Base-by-base conservation (phyloP, 139 green algal species). In the Micractinium conductrix region DNA sequence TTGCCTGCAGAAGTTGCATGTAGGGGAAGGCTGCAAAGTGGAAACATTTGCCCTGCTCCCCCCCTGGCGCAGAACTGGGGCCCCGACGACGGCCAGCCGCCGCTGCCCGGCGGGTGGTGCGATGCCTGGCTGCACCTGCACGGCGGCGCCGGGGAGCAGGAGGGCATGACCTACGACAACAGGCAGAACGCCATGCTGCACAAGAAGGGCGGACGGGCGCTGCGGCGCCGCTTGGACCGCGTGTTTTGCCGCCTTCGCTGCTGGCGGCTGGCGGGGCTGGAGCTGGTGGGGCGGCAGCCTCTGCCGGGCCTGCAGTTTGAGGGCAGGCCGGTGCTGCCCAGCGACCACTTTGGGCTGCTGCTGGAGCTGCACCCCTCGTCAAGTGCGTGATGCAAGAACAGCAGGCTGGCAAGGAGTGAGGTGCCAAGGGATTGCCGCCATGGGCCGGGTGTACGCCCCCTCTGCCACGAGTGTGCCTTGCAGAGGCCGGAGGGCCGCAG, bases 301-400 rank as follows among this genome's bases (percentile, higher is more conserved):
- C 65, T 95, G 10, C 85, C 88, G 8, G 90, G 90, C 1, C 81
- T 89, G 24, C 81, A 74, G 21, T 87, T 85, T 58, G 65, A 45
- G 21, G 67, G 70, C 5, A 50, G 86, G 78, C 92, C 92, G 30
- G 92, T 95, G 55, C 84, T 95, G 74, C 92, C 92, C 8, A 87
- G 63, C 43, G 92, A 95, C 63, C 92, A 95, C 67, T 95, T 92
- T 81, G 92, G 92, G 2, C 43, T 95, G 68, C 74, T 95, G 38
- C 55, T 92, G 33, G 6, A 16, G 30, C 62, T 83, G 78, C 43
- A 62, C 42, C 42, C 74, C 2, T 24, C 74, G 72, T n/a, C n/a
- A n/a, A n/a, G n/a, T n/a, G 40, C 10, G n/a, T 79, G 30, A 48
- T n/a, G n/a, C n/a, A 44, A 9, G 44, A 33, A 22, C 67, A 30